Evolutionary conservation across 2,329 filamentous ascomycete genomes (phyloP).

Genomic region (Colletotrichum acutatum): DNA sequence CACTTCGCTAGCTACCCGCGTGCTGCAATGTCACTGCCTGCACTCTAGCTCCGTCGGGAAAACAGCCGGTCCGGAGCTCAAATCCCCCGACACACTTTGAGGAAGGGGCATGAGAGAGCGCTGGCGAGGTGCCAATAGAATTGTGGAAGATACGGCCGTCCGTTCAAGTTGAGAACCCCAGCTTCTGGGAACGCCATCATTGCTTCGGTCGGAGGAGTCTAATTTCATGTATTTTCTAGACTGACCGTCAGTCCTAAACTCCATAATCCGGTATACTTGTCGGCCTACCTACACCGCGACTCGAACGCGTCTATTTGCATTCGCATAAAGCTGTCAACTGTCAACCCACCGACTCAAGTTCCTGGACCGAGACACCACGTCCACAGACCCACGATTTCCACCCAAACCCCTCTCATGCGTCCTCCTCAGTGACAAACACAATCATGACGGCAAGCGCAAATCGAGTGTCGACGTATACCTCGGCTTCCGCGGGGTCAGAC

Average conservation of each 20-base stretch:
- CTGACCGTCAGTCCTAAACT: not conserved
- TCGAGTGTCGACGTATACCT: conserved; percentile 69
- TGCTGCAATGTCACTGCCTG: conserved; percentile 3
- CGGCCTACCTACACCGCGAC: conserved; percentile 22
- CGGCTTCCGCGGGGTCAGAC: conserved; percentile 63
- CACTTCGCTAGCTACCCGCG: conserved; percentile 9
- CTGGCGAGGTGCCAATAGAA: not conserved
- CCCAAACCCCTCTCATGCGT: conserved; percentile 20
- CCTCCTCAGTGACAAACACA: conserved; percentile 4
- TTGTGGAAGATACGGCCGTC: not conserved
- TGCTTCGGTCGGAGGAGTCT: too few species aligned
- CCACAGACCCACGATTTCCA: conserved; percentile 14
- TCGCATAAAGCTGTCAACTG: conserved; percentile 28
- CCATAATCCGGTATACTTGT: not conserved
- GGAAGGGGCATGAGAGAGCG: conserved; percentile 22
- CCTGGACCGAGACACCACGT: conserved; percentile 5
- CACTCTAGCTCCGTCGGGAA: conserved; percentile 18
- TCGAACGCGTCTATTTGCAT: conserved; percentile 29
- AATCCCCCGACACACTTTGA: conserved; percentile 28
- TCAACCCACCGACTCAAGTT: conserved; percentile 14
- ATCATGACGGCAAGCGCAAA: conserved; percentile 64
- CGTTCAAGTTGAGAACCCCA: not conserved
- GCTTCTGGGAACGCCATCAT: not conserved
- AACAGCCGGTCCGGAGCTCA: conserved; percentile 34
- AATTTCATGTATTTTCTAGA: not conserved